These are phyloP conservation scores for Microbotryomycetes sp. DNA, from an alignment of 1,284 basidiomycete species.

Conservation along the genomic window DNA sequence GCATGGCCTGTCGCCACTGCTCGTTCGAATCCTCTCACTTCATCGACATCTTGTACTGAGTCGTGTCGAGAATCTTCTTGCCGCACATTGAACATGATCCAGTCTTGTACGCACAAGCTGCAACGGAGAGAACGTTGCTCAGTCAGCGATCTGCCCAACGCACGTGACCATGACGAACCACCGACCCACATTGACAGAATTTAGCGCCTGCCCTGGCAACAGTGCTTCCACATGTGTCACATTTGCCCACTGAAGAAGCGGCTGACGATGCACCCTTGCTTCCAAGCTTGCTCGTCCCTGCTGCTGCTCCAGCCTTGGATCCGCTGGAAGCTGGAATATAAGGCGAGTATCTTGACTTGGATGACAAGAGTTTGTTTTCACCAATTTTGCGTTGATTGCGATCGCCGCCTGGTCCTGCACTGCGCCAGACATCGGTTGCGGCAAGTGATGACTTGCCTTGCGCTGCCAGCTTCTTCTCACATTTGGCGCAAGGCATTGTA, in stretches of 20 bases:
- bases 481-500: slow-evolving; percentile 36
- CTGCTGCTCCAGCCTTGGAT: slow-evolving; percentile 2
- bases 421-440: slow-evolving; percentile 22
- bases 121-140: neutral
- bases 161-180: neutral
- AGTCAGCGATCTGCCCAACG: neutral
- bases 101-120: slow-evolving; percentile 63
- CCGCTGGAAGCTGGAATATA: slow-evolving; percentile 17
- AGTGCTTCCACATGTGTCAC: slow-evolving; percentile 71
- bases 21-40: too few relatives aligned
- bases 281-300: neutral
- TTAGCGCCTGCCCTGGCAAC: slow-evolving; percentile 74
- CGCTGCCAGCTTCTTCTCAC: slow-evolving; percentile 26
- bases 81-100: slow-evolving; percentile 70
- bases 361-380: slow-evolving; percentile 68
- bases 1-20: too few relatives aligned
- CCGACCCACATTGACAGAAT: slow-evolving; percentile 66
- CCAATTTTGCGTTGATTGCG: slow-evolving; percentile 56
- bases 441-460: slow-evolving; percentile 4
- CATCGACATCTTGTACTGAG: slow-evolving; percentile 70
- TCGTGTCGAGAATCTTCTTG: slow-evolving; percentile 70
- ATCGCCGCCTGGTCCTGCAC: slow-evolving; percentile 21
- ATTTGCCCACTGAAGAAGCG: slow-evolving; percentile 66
- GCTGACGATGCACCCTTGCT: slow-evolving; percentile 42
- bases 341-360: slow-evolving; percentile 58